These are phyloP conservation scores for Pilatotrama ljubarskyi DNA, from an alignment of 768 basidiomycete genomes.

Conservation along the genomic window DNA sequence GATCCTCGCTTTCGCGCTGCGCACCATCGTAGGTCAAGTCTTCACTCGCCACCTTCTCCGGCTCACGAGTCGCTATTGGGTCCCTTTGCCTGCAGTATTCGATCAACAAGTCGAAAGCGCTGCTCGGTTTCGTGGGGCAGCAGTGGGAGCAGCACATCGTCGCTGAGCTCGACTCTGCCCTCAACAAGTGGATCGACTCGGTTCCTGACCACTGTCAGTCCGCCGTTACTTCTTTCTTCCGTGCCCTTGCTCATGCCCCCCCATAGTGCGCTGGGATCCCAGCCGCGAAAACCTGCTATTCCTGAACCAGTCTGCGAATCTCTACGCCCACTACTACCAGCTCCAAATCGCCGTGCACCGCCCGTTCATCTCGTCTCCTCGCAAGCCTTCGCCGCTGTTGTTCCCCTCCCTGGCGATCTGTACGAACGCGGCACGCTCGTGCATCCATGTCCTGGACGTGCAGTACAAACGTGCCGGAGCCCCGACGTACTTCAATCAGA, in stretches of 20 bases:
- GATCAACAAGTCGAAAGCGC: conserved; percentile 62
- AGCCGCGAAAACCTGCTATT: conserved; percentile 41
- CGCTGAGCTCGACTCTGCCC: conserved; percentile 63
- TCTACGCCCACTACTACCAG: conserved; percentile 57
- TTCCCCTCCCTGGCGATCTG: conserved; percentile 59
- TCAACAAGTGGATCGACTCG: conserved; percentile 71
- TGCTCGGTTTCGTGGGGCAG: conserved; percentile 51
- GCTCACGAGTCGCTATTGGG: neutral
- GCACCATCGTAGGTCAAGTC: conserved; percentile 57
- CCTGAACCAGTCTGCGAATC: conserved; percentile 57
- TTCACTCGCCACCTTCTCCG: neutral
- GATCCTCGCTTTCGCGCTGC: conserved; percentile 66
- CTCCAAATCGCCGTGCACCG: conserved; percentile 58
- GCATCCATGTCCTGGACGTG: conserved; percentile 48
- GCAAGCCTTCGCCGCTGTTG: conserved; percentile 37
- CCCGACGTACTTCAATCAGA: conserved; percentile 34
- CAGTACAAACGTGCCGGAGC: conserved; percentile 31
- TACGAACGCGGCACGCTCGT: conserved; percentile 52
- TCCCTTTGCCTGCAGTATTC: conserved; percentile 76
- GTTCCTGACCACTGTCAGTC: conserved; percentile 69
- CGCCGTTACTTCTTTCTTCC: neutral
- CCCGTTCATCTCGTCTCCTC: conserved; percentile 50
- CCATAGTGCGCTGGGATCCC: conserved; percentile 45
- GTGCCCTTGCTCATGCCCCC: neutral
- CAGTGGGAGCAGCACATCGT: conserved; percentile 61